Evolutionary conservation across 768 basidiomycete species (phyloP).

Genomic region (Amanita brunnescens): DNA sequence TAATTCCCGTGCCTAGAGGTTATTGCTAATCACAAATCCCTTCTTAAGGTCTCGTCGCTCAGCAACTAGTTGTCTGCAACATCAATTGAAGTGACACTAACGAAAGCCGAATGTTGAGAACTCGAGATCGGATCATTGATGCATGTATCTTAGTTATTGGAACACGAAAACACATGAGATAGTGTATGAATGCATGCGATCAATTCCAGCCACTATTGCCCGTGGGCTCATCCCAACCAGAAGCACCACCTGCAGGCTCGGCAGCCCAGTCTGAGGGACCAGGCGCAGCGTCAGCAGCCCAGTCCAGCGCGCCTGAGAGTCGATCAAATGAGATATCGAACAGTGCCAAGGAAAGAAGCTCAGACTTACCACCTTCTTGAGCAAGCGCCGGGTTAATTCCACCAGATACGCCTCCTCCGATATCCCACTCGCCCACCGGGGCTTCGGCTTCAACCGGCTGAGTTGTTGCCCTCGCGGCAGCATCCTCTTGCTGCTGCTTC

Average conservation of each 20-base stretch:
- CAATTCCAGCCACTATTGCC: conserved; percentile 33
- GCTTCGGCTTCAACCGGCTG: conserved; percentile 47
- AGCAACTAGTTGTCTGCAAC: conserved; percentile 23
- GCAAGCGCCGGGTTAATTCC: conserved; percentile 73
- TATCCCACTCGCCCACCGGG: conserved; percentile 64
- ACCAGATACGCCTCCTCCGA: conserved; percentile 59
- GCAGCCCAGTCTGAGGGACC: conserved; percentile 77
- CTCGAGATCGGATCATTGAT: background rate
- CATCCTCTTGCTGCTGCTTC: conserved; percentile 93
- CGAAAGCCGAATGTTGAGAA: background rate
- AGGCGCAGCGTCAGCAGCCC: conserved; percentile 60
- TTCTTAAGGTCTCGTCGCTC: conserved; percentile 23
- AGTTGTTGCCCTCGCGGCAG: conserved; percentile 71
- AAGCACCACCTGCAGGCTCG: conserved; percentile 49
- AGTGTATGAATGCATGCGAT: background rate
- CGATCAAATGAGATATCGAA: conserved; percentile 6
- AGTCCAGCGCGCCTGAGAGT: conserved; percentile 64
- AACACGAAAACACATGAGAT: background rate
- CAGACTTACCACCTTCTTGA: conserved; percentile 42
- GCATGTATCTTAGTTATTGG: background rate
- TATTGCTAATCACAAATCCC: background rate
- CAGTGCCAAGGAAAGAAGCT: conserved; percentile 7
- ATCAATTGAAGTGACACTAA: conserved; percentile 3
- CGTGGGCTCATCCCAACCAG: conserved; percentile 25
- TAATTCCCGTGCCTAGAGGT: conserved; percentile 18